Conservation (phyloP, 202 grass and related monocot species). For the Saccharum hybrid region DNA sequence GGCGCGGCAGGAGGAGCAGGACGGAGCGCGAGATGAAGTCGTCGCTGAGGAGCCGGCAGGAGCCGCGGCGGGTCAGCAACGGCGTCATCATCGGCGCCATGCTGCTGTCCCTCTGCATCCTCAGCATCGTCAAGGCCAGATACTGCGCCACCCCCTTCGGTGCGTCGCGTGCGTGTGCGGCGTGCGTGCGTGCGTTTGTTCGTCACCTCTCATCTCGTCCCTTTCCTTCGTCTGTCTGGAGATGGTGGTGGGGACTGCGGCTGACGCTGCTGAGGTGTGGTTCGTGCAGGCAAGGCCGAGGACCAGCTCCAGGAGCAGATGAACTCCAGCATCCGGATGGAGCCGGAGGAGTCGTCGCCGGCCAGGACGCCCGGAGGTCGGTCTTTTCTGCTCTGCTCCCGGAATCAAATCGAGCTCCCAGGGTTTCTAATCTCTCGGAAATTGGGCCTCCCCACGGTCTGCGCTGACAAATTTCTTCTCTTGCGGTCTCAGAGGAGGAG, state of each 20-base stretch:
- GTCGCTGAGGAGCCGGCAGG: constrained; percentile 64
- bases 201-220: too few relatives aligned
- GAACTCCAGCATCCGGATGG: constrained; percentile 62
- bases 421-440: not conserved
- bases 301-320: constrained; percentile 68
- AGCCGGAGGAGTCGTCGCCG: constrained; percentile 49
- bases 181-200: too few relatives aligned
- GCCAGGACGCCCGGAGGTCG: constrained; percentile 42
- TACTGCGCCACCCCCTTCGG: constrained; percentile 68
- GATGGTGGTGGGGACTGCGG: not conserved
- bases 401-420: not conserved
- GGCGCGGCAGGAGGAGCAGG: not conserved
- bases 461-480: not conserved
- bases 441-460: not conserved
- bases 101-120: constrained; percentile 66
- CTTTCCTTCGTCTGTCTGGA: not conserved
- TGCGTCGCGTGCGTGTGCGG: not conserved
- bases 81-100: constrained; percentile 72
- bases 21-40: constrained; percentile 46
- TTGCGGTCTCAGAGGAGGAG: constrained; percentile 10
- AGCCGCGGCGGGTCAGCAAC: constrained; percentile 63
- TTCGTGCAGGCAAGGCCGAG: constrained; percentile 46
- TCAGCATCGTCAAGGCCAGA: constrained; percentile 70
- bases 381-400: not conserved
- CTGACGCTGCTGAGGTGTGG: constrained; percentile 9